Conservation (phyloP, 257 asterid species). For the Plantago elongata region DNA sequence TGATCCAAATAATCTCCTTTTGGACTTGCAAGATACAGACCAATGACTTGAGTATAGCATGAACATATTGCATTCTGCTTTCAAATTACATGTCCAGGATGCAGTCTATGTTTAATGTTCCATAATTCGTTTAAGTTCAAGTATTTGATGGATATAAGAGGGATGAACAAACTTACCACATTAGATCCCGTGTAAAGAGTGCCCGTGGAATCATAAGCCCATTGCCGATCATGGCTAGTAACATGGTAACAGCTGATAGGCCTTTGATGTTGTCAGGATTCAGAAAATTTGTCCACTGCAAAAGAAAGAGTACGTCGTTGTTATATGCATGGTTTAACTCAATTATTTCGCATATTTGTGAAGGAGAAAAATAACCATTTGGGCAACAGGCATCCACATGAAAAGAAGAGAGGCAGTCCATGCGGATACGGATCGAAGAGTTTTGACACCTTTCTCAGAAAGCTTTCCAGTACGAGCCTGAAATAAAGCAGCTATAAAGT, state of each 20-base stretch:
- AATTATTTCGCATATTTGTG: slow-evolving; percentile 1
- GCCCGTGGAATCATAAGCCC: slow-evolving; percentile 96
- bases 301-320: slow-evolving; percentile 15
- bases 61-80: not conserved
- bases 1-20: not conserved
- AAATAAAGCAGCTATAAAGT: not conserved
- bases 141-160: not conserved
- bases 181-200: slow-evolving; percentile 75
- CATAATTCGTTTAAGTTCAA: slow-evolving; percentile 1
- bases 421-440: slow-evolving; percentile 65
- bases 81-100: not conserved
- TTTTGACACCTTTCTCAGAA: slow-evolving; percentile 54
- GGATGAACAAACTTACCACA: slow-evolving; percentile 59
- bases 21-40: not conserved
- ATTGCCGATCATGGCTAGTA: slow-evolving; percentile 91
- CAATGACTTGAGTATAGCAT: not conserved
- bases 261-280: slow-evolving; percentile 88
- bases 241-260: slow-evolving; percentile 82
- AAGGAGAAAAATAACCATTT: slow-evolving; percentile 45
- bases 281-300: slow-evolving; percentile 84
- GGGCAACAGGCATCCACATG: slow-evolving; percentile 99
- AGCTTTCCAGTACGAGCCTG: slow-evolving; percentile 86
- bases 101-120: not conserved
- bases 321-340: slow-evolving; percentile 8
- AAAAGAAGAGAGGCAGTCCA: slow-evolving; percentile 98